Percentiles rank a stretch among this genome's conserved stretches.
These are phyloP conservation scores for Russula foetens DNA, from an alignment of 768 basidiomycete species.

Conservation along the genomic window DNA sequence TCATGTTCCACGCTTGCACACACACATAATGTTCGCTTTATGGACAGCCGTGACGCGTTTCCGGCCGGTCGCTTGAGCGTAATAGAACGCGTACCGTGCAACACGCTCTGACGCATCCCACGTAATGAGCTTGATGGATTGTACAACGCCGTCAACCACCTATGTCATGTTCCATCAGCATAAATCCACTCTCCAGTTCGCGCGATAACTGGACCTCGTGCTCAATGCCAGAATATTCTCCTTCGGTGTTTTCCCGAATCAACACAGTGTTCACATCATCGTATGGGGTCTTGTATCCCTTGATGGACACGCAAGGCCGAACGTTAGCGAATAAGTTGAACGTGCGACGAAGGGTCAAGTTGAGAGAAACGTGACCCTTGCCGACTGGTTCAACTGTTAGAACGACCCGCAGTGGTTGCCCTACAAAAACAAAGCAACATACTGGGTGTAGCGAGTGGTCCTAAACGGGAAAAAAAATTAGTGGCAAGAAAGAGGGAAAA, in stretches of 20 bases:
- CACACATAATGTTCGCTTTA: conserved; percentile 98
- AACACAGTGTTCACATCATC: conserved; percentile 97
- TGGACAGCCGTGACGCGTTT: conserved; percentile 96
- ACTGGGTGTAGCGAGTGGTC: conserved; percentile 97
- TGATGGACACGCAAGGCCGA: conserved; percentile 90
- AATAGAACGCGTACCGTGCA: conserved; percentile 96
- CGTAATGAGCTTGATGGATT: conserved; percentile 99
- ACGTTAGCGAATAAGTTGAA: conserved; percentile 99
- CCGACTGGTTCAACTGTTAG: conserved; percentile 53
- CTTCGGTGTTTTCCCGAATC: conserved; percentile 99
- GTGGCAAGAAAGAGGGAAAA: neutral
- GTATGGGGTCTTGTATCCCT: conserved; percentile 97
- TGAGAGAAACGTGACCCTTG: conserved; percentile 97
- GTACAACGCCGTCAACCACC: conserved; percentile 96
- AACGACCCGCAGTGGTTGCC: conserved; percentile 5
- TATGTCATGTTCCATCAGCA: conserved; percentile 27
- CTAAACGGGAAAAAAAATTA: conserved; percentile 32
- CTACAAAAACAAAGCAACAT: conserved; percentile 27
- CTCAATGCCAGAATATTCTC: conserved; percentile 99
- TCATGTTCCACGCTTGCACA: neutral
- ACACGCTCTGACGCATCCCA: conserved; percentile 99
- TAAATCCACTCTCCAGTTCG: neutral
- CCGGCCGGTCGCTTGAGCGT: conserved; percentile 81
- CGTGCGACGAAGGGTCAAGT: conserved; percentile 91
- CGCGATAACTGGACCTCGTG: conserved; percentile 63